Evolutionary conservation across 1,284 basidiomycete species (phyloP).

Genomic region (Apiotrichum akiyoshidainum): DNA sequence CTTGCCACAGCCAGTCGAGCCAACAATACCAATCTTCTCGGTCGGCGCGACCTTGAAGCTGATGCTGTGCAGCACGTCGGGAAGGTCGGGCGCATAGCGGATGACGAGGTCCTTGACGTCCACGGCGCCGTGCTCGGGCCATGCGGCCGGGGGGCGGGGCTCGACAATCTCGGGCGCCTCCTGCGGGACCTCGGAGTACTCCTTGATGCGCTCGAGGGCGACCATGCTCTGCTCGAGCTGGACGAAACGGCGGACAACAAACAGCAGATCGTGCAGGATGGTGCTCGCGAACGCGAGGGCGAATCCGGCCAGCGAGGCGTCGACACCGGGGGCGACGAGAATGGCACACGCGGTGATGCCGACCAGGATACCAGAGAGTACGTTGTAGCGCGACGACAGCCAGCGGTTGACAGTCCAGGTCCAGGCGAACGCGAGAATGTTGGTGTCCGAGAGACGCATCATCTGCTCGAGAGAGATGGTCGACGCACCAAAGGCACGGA

Average conservation of each 20-base stretch:
- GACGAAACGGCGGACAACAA: constrained; percentile 63
- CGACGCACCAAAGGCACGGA: constrained; percentile 73
- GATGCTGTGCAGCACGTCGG: constrained; percentile 77
- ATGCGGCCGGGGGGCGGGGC: constrained; percentile 73
- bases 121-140: constrained; percentile 75
- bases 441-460: constrained; percentile 78
- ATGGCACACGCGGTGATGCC: constrained; percentile 68
- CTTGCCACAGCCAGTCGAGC: constrained; percentile 71
- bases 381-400: constrained; percentile 65
- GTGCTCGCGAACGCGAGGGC: constrained; percentile 75
- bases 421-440: constrained; percentile 75
- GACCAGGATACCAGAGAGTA: constrained; percentile 69
- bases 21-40: constrained; percentile 74
- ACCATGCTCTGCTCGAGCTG: constrained; percentile 91
- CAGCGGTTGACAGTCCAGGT: constrained; percentile 61
- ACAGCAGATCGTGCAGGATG: constrained; percentile 67
- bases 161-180: constrained; percentile 79
- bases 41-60: constrained; percentile 73
- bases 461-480: constrained; percentile 83
- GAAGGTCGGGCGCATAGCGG: constrained; percentile 74
- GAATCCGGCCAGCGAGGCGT: constrained; percentile 74
- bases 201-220: constrained; percentile 75
- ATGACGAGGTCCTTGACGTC: constrained; percentile 77
- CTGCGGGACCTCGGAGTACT: constrained; percentile 70
- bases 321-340: constrained; percentile 66